Percentiles rank a stretch among this genome's conserved stretches.
These are phyloP conservation scores for Pichia sp. DNA, from an alignment of 1,139 yeast species.

Conservation along the genomic window DNA sequence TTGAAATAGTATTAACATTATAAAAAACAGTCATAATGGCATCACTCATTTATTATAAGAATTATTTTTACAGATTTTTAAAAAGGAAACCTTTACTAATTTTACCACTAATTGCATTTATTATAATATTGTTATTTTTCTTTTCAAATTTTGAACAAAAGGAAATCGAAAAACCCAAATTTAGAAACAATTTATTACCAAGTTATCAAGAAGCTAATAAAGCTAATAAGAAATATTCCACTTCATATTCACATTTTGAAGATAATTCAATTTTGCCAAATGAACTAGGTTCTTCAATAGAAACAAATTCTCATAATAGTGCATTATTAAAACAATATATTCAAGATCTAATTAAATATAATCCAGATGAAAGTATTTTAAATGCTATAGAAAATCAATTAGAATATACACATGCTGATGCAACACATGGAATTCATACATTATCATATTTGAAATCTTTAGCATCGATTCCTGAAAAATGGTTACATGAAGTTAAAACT, in stretches of 20 bases:
- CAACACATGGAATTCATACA: background rate
- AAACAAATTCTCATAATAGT: background rate
- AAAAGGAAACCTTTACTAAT: background rate
- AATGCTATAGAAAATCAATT: conserved; percentile 5
- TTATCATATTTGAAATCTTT: conserved; percentile 2
- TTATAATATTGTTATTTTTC: background rate
- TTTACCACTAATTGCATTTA: background rate
- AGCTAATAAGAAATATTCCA: background rate
- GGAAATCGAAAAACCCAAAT: background rate
- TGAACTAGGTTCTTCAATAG: background rate
- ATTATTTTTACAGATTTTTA: background rate
- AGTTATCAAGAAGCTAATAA: background rate
- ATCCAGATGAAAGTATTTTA: conserved; percentile 2
- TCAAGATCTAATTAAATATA: background rate
- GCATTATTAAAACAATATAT: conserved; percentile 4
- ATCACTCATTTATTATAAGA: background rate
- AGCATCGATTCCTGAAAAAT: conserved; percentile 4
- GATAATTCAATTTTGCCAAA: background rate
- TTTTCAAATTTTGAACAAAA: background rate
- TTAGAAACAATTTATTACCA: conserved; percentile 1
- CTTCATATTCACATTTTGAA: background rate
- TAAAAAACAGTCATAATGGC: background rate
- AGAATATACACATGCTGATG: conserved; percentile 4
- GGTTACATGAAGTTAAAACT: conserved; percentile 7
- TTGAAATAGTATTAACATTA: too few species aligned